phyloP scores from a whole-genome alignment of 148 eudicot species.

The Rhododendron kiyosumense region DNA sequence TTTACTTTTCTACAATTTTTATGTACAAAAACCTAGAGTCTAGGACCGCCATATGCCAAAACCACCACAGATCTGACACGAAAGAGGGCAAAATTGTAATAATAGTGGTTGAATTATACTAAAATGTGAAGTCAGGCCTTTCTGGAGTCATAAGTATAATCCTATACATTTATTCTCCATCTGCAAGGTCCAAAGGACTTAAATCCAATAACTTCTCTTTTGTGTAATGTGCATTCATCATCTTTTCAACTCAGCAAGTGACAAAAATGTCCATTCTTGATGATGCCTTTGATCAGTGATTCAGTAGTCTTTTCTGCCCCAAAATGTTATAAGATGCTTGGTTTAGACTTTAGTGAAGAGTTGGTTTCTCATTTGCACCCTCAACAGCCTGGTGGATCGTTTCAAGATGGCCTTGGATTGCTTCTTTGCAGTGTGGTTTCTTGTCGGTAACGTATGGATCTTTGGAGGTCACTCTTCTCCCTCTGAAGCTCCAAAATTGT shows the following conservation, averaged over 20 bases:
- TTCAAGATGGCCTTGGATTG: slow-evolving; percentile 51
- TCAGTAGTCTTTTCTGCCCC: neutral
- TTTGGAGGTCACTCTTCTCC: slow-evolving; percentile 45
- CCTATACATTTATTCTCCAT: neutral
- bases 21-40: neutral
- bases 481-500: slow-evolving; percentile 47
- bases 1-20: neutral
- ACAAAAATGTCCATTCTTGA: neutral
- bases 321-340: neutral
- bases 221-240: neutral
- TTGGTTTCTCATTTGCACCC: slow-evolving; percentile 21
- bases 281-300: neutral
- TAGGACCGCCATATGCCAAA: neutral
- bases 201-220: neutral
- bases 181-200: neutral
- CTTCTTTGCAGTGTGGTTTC: slow-evolving; percentile 52
- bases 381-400: slow-evolving; percentile 37
- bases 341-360: neutral
- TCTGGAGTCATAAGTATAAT: neutral
- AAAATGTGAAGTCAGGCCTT: neutral
- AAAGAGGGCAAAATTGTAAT: neutral
- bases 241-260: neutral
- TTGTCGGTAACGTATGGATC: slow-evolving; percentile 47
- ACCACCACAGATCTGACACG: neutral
- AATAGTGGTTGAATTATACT: neutral